Evolutionary conservation across 2,329 filamentous ascomycete genomes (phyloP), one percentile per base, ranked within the genome.

Genomic region (Teratosphaeria pseudoeucalypti): DNA sequence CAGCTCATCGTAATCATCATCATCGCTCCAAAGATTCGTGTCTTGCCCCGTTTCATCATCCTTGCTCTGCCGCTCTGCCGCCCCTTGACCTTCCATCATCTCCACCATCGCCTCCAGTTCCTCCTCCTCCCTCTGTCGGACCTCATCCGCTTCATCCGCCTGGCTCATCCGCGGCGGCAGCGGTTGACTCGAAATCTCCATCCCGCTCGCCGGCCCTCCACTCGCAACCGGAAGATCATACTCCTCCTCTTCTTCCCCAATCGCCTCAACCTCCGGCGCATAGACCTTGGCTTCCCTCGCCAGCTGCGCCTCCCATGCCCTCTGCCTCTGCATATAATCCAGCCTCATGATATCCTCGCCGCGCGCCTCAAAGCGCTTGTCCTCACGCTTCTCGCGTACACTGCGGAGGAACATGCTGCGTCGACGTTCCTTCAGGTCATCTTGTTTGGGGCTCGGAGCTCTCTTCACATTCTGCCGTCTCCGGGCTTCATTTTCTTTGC

Each of bases 391-490:
- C 52, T 74, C 73, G 56, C 75, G 69, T 11, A 81, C 75, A 57
- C 76, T 87, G 68, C 85, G 83, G 61, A 92, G 75, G 66, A 92
- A 92, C 59, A 87, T 76, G 34, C 82, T 81, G 54, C 88, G 78
- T 60, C 89, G 77, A 58, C 81, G 78, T 69, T 89, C 85, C 58
- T 85, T 82, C 0, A 79, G 78, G 19, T 82, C 83, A 69, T 90
- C 75, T 56, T 75, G 81, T 64, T 82, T 81, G 19, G 85, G 74
- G 6, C 87, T 67, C 0, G 86, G 87, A 62, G 87, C 89, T 39
- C 80, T 78, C 61, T 86, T 86, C 58, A 79, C 74, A 14, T 32
- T 54, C 53, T n/a, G 53, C 6, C 53, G 19, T 23, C 43, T 49
- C 10, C 43, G 16, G 9, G 16, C 43, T 6, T 49, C 43, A 78